Conservation (phyloP, 148 eudicot genomes). For the Fagopyrum esculentum region DNA sequence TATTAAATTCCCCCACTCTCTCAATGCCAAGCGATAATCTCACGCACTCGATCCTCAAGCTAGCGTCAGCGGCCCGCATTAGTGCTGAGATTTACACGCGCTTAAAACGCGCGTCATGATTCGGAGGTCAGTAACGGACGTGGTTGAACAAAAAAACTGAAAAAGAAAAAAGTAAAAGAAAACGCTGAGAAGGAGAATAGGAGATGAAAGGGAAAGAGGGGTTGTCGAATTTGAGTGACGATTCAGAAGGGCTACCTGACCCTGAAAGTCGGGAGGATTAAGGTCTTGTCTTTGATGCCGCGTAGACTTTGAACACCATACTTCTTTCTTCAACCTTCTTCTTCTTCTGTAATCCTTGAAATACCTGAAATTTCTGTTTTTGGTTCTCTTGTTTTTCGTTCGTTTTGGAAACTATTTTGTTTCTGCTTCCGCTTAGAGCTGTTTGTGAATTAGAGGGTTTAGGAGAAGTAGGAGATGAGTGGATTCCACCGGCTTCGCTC, state of each 20-base stretch:
- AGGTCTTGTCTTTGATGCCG: background rate
- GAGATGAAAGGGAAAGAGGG: slow-evolving; percentile 5
- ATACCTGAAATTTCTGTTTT: background rate
- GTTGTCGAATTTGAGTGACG: background rate
- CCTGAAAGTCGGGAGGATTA: background rate
- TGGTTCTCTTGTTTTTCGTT: background rate
- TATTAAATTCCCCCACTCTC: no score
- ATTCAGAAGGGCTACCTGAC: slow-evolving; percentile 10
- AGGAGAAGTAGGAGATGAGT: slow-evolving; percentile 15
- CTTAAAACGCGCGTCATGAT: background rate
- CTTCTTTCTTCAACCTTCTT: background rate
- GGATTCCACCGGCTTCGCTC: slow-evolving; percentile 16
- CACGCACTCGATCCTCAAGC: background rate
- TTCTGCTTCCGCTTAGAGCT: slow-evolving; percentile 2
- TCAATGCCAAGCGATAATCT: no score
- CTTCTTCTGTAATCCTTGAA: background rate
- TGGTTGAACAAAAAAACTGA: slow-evolving; percentile 6
- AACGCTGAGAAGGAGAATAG: background rate
- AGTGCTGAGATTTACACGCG: background rate
- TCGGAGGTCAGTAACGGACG: background rate
- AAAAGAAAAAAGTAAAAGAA: background rate
- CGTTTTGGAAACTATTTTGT: background rate
- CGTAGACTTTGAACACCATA: background rate
- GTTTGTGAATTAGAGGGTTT: background rate
- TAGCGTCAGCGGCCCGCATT: background rate